Evolutionary conservation across 1,284 basidiomycete genomes (phyloP).

Genomic region (Ustilago esculenta): DNA sequence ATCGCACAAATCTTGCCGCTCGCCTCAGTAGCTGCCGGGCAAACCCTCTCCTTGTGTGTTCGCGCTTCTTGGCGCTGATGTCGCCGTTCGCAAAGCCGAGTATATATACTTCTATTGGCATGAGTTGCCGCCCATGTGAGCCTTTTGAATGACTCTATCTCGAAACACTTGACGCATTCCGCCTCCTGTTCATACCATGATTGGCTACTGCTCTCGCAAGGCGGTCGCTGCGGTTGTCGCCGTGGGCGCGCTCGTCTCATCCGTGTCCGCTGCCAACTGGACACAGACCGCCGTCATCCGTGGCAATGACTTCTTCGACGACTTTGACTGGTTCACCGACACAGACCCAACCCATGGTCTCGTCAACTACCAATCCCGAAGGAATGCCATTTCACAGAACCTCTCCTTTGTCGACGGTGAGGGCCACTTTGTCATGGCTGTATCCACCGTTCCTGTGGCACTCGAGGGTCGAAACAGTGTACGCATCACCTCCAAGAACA

Average conservation of each 20-base stretch:
- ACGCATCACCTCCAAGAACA: slow-evolving; percentile 57
- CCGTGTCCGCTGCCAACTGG: slow-evolving; percentile 41
- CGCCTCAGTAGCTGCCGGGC: too few species aligned
- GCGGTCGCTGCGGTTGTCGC: slow-evolving; percentile 4
- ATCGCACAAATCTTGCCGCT: too few species aligned
- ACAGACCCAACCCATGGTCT: slow-evolving; percentile 60
- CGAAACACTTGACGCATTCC: too few species aligned
- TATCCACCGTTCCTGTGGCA: slow-evolving; percentile 45
- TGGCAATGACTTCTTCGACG: slow-evolving; percentile 49
- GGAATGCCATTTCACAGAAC: slow-evolving; percentile 45
- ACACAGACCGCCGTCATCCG: slow-evolving; percentile 21
- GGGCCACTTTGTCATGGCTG: slow-evolving; percentile 55
- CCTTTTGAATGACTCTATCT: too few species aligned
- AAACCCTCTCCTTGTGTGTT: too few species aligned
- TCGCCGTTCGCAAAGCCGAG: too few species aligned
- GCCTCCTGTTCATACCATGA: too few species aligned
- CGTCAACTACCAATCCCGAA: slow-evolving; percentile 52
- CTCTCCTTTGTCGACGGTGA: slow-evolving; percentile 54
- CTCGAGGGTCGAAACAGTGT: slow-evolving; percentile 53
- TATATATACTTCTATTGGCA: too few species aligned
- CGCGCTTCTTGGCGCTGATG: too few species aligned
- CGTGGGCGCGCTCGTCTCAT: slow-evolving; percentile 1
- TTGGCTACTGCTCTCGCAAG: slow-evolving; percentile 10
- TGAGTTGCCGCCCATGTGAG: too few species aligned
- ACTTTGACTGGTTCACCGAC: slow-evolving; percentile 56